Base-by-base conservation (phyloP, 495 filamentous ascomycete species). In the Penicillium chermesinum region DNA sequence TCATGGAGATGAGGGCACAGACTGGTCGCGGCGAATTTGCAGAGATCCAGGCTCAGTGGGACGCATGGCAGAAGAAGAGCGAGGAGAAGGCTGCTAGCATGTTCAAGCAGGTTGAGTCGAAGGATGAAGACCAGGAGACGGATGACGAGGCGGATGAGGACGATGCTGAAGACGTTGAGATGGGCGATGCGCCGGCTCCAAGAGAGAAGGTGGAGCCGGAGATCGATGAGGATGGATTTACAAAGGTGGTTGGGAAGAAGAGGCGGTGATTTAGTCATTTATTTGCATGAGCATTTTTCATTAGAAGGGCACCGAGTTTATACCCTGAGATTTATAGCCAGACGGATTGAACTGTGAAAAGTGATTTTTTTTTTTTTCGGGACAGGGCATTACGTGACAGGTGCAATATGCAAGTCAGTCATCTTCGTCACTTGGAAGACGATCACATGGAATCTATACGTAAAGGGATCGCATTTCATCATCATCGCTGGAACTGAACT, bases 181-280 rank as follows among this genome's bases (percentile, higher is more conserved):
- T 94, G 87, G 77, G 65, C 7, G 89, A 88, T 41, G 84, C 83
- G 36, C 86, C 87, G 16, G 74, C 70, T 12, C 76, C 71, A 10
- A 83, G 74, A 60, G 82, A 84, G 67, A 88, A 78, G 66, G 62
- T 71, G 38, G 80, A 79, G 56, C 86, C 88, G 1, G 86, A 89
- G 65, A 73, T 96, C 41, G 91, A 96, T 68, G 89, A 95, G 44
- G 91, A 96, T 55, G 91, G 91, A 12, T 97, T 97, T 64, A 89
- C 84, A n/a, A 89, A 85, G 71, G 88, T 95, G 48, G 75, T 85
- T 50, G 78, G 81, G 49, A 89, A 84, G 72, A 87, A 82, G 77
- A 84, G 52, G 59, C 50, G 72, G 53, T 75, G 58, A 63, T 60
- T 27, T 32, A 2, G 14, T 38, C 36, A 25, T 44, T 32, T n/a